Evolutionary conservation across 2,329 filamentous ascomycete species (phyloP).

Genomic region (Trichoderma asperellum): DNA sequence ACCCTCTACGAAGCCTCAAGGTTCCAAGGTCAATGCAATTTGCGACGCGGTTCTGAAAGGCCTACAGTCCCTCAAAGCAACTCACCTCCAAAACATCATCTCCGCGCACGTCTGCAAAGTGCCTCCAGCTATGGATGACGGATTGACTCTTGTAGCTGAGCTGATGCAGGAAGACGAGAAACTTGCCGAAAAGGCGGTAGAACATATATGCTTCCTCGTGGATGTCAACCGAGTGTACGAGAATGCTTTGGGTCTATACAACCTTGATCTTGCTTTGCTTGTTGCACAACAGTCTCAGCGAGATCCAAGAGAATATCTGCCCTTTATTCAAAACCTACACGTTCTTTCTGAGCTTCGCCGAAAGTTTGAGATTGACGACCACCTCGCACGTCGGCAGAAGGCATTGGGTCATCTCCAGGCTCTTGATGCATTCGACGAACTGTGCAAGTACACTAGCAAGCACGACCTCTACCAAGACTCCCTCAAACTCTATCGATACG

Average conservation of each 20-base stretch:
- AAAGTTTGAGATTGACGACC: constrained; percentile 85
- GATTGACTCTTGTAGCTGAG: constrained; percentile 75
- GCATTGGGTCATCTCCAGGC: constrained; percentile 77
- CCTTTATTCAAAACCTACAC: constrained; percentile 88
- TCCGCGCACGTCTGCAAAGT: constrained; percentile 93
- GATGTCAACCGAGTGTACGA: constrained; percentile 93
- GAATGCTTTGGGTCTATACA: constrained; percentile 85
- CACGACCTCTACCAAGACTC: constrained; percentile 79
- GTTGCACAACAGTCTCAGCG: constrained; percentile 96
- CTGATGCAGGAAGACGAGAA: constrained; percentile 70
- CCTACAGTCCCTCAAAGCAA: constrained; percentile 63
- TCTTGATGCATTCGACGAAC: constrained; percentile 74
- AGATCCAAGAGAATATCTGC: constrained; percentile 92
- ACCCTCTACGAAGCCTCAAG: constrained; percentile 31
- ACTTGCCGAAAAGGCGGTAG: constrained; percentile 84
- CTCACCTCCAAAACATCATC: constrained; percentile 86
- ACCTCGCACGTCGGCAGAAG: constrained; percentile 76
- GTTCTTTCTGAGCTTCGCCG: constrained; percentile 71
- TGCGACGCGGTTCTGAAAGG: constrained; percentile 80
- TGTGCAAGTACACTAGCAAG: constrained; percentile 76
- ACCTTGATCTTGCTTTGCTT: constrained; percentile 84
- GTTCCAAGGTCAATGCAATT: constrained; percentile 78
- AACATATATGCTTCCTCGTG: constrained; percentile 96
- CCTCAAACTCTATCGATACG: constrained; percentile 82
- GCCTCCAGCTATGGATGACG: constrained; percentile 87